phyloP scores from a whole-genome alignment of 371 early-diverging fungal species.

The Mortierella sp. region DNA sequence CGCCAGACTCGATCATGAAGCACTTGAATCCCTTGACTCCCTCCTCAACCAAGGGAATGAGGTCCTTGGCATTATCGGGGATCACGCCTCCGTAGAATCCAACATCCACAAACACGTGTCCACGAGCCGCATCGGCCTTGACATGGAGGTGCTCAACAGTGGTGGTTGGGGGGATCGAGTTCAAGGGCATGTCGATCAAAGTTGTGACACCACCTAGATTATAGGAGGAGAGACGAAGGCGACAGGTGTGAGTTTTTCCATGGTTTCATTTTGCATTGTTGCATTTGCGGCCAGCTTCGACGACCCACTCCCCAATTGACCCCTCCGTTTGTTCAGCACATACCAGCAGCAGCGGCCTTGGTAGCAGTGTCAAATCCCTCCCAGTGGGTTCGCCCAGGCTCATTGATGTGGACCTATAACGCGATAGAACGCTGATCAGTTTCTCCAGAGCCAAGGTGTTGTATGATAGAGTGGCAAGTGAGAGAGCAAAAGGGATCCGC shows the following conservation, averaged over 20 bases:
- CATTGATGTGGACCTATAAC: conserved; percentile 77
- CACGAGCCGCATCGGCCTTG: conserved; percentile 73
- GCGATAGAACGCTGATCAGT: neutral
- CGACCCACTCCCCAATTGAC: no score
- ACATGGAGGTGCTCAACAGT: conserved; percentile 71
- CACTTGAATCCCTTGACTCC: conserved; percentile 88
- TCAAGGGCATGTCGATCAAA: conserved; percentile 88
- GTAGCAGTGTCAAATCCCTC: conserved; percentile 87
- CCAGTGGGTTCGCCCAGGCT: conserved; percentile 88
- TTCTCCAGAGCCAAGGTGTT: no score
- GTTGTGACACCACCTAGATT: conserved; percentile 80
- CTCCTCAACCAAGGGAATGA: conserved; percentile 69
- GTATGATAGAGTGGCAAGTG: no score
- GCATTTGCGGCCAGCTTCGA: no score
- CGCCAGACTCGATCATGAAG: conserved; percentile 87
- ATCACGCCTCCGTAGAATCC: conserved; percentile 87
- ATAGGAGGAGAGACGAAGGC: neutral
- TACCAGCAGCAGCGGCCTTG: conserved; percentile 80
- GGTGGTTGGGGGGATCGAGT: conserved; percentile 87
- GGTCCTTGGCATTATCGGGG: conserved; percentile 74
- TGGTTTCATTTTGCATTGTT: no score
- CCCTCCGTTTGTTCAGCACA: no score
- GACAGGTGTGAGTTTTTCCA: neutral
- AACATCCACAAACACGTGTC: conserved; percentile 81
- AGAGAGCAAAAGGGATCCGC: neutral